Percentiles rank a stretch among this genome's conserved stretches.
phyloP scores from a whole-genome alignment of 768 basidiomycete genomes.

The Russula brevipes region DNA sequence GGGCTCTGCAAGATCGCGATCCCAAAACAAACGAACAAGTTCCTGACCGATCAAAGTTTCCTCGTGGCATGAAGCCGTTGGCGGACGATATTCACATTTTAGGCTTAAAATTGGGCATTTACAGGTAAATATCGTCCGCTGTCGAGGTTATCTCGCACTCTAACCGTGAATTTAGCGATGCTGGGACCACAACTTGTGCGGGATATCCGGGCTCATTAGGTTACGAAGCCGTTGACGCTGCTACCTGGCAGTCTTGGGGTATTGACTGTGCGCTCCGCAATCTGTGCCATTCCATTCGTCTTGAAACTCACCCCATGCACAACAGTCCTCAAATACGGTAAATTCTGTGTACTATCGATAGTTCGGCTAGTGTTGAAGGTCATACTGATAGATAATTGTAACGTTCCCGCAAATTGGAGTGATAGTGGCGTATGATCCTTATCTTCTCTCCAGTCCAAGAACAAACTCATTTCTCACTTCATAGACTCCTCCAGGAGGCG shows the following conservation, averaged over 20 bases:
- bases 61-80: slow-evolving; percentile 44
- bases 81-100: slow-evolving; percentile 43
- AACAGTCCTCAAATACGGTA: slow-evolving; percentile 45
- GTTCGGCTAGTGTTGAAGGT: neutral
- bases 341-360: slow-evolving; percentile 6
- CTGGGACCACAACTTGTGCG: slow-evolving; percentile 50
- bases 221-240: slow-evolving; percentile 45
- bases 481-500: slow-evolving; percentile 36
- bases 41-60: slow-evolving; percentile 50
- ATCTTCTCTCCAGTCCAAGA: neutral
- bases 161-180: slow-evolving; percentile 37
- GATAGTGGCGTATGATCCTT: slow-evolving; percentile 36
- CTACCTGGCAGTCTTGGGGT: slow-evolving; percentile 49
- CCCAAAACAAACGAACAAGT: slow-evolving; percentile 39
- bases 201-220: slow-evolving; percentile 55
- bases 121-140: slow-evolving; percentile 34
- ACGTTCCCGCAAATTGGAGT: slow-evolving; percentile 50
- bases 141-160: neutral
- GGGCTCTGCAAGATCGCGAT: slow-evolving; percentile 19
- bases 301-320: neutral
- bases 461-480: neutral
- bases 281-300: neutral
- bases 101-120: slow-evolving; percentile 49
- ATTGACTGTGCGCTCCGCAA: slow-evolving; percentile 39
- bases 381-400: slow-evolving; percentile 43